phyloP scores from a whole-genome alignment of 2,329 filamentous ascomycete genomes.

The Albifimbria verrucaria region DNA sequence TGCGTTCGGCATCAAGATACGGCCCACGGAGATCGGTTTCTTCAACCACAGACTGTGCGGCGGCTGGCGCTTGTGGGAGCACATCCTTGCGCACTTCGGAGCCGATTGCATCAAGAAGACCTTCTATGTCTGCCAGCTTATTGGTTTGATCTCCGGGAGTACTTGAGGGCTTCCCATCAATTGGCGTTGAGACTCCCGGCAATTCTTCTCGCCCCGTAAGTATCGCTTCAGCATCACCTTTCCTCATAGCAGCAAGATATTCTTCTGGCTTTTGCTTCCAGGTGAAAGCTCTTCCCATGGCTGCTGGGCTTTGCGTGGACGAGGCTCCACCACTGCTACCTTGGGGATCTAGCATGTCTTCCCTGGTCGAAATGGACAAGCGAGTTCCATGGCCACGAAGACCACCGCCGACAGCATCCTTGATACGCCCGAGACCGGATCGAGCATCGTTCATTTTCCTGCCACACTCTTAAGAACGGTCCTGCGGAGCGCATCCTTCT shows the following conservation, averaged over 20 bases:
- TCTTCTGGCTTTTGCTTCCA: slow-evolving; percentile 65
- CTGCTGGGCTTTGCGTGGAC: slow-evolving; percentile 21
- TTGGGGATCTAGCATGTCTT: slow-evolving; percentile 43
- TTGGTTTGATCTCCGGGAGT: slow-evolving; percentile 18
- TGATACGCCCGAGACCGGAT: slow-evolving; percentile 79
- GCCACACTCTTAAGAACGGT: slow-evolving; percentile 77
- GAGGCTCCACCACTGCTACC: slow-evolving; percentile 4
- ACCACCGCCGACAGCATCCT: slow-evolving; percentile 71
- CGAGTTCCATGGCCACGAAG: slow-evolving; percentile 51
- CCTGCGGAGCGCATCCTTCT: slow-evolving; percentile 58
- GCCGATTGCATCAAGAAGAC: slow-evolving; percentile 24
- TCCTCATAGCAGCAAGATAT: slow-evolving; percentile 43
- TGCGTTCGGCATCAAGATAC: slow-evolving; percentile 45
- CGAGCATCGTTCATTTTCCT: slow-evolving; percentile 77
- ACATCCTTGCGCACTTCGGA: slow-evolving; percentile 41
- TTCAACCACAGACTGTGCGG: slow-evolving; percentile 56
- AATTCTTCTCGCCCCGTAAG: slow-evolving; percentile 20
- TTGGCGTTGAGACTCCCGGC: slow-evolving; percentile 20
- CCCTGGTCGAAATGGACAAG: slow-evolving; percentile 45
- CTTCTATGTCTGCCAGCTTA: slow-evolving; percentile 19
- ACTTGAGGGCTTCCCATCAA: slow-evolving; percentile 17
- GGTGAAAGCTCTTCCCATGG: slow-evolving; percentile 51
- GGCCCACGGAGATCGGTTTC: slow-evolving; percentile 58
- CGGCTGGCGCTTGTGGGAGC: slow-evolving; percentile 45
- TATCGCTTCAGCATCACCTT: slow-evolving; percentile 26